phyloP scores from a whole-genome alignment of 208 protist species.

The Acanthamoeba royreba region DNA sequence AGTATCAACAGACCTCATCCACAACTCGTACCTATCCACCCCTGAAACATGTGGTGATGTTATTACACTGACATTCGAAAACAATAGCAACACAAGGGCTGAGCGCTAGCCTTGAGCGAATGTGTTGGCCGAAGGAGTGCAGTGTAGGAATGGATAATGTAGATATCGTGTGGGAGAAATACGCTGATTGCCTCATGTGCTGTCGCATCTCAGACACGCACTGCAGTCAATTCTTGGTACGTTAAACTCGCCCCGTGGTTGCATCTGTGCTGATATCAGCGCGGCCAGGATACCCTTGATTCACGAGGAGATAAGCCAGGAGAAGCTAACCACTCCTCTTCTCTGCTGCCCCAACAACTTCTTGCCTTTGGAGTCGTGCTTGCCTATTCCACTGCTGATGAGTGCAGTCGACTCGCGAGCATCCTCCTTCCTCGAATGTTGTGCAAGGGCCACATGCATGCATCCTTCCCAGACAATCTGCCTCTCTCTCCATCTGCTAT shows the following conservation, averaged over 20 bases:
- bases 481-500: not conserved
- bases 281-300: not conserved
- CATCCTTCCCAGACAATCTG: not conserved
- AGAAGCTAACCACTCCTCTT: not conserved
- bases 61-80: no score
- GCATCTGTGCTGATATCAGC: not conserved
- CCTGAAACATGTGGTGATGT: not conserved
- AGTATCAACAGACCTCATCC: no score
- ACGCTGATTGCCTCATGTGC: not conserved
- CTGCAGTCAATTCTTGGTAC: not conserved
- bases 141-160: not conserved
- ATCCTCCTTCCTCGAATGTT: not conserved
- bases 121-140: not conserved
- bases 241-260: not conserved
- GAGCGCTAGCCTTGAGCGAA: not conserved
- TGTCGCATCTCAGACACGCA: not conserved
- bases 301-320: not conserved
- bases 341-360: not conserved
- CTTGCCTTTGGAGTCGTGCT: not conserved
- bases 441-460: not conserved
- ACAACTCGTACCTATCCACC: not conserved
- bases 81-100: not conserved
- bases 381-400: not conserved
- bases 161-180: not conserved
- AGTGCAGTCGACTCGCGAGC: not conserved